phyloP scores from a whole-genome alignment of 768 basidiomycete genomes.

The Mycena sanguinolenta region DNA sequence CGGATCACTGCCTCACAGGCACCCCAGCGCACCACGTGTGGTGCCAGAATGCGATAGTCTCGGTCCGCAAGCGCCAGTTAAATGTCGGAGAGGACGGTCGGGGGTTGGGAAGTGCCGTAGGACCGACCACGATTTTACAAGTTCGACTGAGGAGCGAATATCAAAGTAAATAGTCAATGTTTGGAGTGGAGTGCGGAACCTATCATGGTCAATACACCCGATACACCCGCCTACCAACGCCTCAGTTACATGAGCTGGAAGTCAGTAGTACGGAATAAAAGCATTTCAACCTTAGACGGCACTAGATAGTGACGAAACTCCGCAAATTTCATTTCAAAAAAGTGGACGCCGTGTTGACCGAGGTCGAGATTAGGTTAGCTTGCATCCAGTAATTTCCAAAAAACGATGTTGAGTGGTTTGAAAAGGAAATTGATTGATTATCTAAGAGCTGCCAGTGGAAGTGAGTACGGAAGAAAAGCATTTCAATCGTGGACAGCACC shows the following conservation, averaged over 20 bases:
- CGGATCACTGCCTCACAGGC: slow-evolving; percentile 30
- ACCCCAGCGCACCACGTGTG: slow-evolving; percentile 17
- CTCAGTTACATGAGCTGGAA: slow-evolving; percentile 6
- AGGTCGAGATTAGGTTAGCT: slow-evolving; percentile 3
- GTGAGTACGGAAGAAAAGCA: neutral
- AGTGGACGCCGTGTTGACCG: neutral
- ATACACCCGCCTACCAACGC: neutral
- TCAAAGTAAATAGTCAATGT: slow-evolving; percentile 20
- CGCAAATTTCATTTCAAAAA: slow-evolving; percentile 4
- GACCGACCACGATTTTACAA: neutral
- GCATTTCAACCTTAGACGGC: neutral
- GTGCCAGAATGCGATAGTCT: slow-evolving; percentile 53
- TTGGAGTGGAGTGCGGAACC: neutral
- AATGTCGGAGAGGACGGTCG: slow-evolving; percentile 17
- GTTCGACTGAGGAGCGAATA: neutral
- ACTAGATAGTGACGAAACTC: neutral
- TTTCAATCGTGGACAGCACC: neutral
- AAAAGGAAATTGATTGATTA: slow-evolving; percentile 4
- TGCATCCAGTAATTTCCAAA: neutral
- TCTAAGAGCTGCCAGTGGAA: too few relatives aligned
- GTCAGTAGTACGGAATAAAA: neutral
- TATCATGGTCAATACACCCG: neutral
- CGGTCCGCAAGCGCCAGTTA: slow-evolving; percentile 20
- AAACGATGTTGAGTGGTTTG: neutral
- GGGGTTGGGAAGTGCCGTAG: slow-evolving; percentile 19